These are phyloP conservation scores for Nicotiana knightiana DNA, from an alignment of 257 asterid genomes.

Conservation along the genomic window DNA sequence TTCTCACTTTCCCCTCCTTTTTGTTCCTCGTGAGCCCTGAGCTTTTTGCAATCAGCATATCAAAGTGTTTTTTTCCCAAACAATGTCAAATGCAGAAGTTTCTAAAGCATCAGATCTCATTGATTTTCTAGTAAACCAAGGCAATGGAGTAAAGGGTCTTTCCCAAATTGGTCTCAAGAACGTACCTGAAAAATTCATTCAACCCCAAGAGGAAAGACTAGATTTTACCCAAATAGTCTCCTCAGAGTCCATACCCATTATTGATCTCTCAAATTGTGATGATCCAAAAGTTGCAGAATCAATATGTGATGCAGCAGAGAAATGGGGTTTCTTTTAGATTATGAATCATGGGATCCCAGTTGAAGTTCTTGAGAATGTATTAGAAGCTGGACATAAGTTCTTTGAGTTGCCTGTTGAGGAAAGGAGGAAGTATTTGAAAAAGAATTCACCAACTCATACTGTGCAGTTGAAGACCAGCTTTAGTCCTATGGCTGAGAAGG, in stretches of 20 bases:
- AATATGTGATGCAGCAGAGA: constrained; percentile 38
- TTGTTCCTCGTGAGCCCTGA: too few relatives aligned
- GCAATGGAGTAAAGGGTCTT: constrained; percentile 49
- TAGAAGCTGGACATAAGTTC: constrained; percentile 32
- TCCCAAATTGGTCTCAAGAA: constrained; percentile 24
- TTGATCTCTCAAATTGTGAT: constrained; percentile 36
- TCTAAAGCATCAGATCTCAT: constrained; percentile 22
- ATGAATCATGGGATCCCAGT: constrained; percentile 41
- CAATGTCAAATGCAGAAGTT: constrained; percentile 21
- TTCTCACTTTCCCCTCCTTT: not conserved
- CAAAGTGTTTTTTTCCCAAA: not conserved
- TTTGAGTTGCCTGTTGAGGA: constrained; percentile 46
- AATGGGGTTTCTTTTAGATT: constrained; percentile 47
- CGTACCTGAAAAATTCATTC: constrained; percentile 35
- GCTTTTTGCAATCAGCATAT: not conserved
- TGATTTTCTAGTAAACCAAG: constrained; percentile 32
- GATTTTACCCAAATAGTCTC: constrained; percentile 8
- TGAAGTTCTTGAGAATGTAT: constrained; percentile 39
- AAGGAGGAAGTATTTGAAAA: constrained; percentile 41
- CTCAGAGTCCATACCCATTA: constrained; percentile 34
- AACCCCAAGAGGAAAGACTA: constrained; percentile 32
- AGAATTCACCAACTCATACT: constrained; percentile 35
- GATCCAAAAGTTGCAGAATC: constrained; percentile 24
- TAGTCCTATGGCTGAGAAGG: constrained; percentile 33
- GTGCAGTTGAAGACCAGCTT: constrained; percentile 45